Conservation (phyloP, 2,329 filamentous ascomycete genomes). For the Paecilomyces fulvus region DNA sequence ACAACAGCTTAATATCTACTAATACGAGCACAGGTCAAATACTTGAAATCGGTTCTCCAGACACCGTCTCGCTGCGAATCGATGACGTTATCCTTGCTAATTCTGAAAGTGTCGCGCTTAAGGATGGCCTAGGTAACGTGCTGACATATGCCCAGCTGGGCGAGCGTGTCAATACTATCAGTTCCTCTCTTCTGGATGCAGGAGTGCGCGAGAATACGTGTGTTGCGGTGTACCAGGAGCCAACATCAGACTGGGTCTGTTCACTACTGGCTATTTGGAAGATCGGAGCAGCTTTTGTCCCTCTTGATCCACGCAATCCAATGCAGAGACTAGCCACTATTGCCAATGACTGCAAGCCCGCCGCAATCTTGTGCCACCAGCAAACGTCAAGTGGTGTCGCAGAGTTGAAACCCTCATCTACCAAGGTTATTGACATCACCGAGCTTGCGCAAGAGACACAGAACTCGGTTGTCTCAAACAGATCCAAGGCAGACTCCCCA, state of each 20-base stretch:
- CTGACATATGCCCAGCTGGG: slow-evolving; percentile 26
- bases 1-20: slow-evolving; percentile 6
- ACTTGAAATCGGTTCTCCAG: slow-evolving; percentile 21
- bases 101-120: slow-evolving; percentile 17
- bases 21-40: slow-evolving; percentile 9
- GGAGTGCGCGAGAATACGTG: slow-evolving; percentile 10
- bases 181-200: slow-evolving; percentile 17
- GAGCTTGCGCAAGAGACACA: background rate
- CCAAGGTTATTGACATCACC: background rate
- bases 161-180: too few species aligned
- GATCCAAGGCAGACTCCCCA: background rate
- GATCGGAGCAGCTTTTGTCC: slow-evolving; percentile 26
- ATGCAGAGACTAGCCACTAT: slow-evolving; percentile 23
- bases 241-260: slow-evolving; percentile 25
- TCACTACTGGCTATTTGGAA: slow-evolving; percentile 27
- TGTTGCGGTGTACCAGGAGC: slow-evolving; percentile 36
- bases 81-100: slow-evolving; percentile 21
- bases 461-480: background rate
- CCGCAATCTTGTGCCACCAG: slow-evolving; percentile 20
- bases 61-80: slow-evolving; percentile 28
- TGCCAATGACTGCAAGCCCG: slow-evolving; percentile 18
- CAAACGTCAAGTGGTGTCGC: slow-evolving; percentile 4
- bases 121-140: slow-evolving; percentile 13
- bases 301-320: slow-evolving; percentile 30
- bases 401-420: background rate